phyloP scores from a whole-genome alignment of 768 basidiomycete species.

The Lactarius pseudohatsudake region DNA sequence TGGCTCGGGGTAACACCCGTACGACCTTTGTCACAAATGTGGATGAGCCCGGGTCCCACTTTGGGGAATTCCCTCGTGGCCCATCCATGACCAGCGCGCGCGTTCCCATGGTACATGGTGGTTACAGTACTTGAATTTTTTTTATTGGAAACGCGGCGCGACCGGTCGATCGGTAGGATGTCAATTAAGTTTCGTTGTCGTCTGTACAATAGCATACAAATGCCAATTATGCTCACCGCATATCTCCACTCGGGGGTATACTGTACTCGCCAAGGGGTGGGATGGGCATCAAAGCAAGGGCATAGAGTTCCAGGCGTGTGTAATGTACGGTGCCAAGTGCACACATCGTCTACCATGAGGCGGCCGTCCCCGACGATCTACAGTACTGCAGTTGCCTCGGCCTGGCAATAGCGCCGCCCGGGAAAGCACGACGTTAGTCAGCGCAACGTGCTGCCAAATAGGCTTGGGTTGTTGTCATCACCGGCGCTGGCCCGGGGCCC shows the following conservation, averaged over 20 bases:
- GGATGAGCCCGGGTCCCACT: not conserved
- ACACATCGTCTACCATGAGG: too few species aligned
- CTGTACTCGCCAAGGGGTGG: not conserved
- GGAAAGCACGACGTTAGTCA: not conserved
- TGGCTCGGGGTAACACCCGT: not conserved
- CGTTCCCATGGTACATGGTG: not conserved
- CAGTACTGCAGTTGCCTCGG: too few species aligned
- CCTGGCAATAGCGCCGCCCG: not conserved
- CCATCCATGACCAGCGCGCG: not conserved
- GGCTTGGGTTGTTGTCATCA: too few species aligned
- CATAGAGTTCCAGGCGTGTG: not conserved
- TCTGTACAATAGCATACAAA: not conserved
- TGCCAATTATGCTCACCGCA: not conserved
- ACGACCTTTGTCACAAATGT: not conserved
- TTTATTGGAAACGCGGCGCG: not conserved
- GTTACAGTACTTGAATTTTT: not conserved
- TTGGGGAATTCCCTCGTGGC: not conserved
- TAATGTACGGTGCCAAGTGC: too few species aligned
- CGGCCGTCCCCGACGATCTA: not conserved
- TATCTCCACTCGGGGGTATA: not conserved
- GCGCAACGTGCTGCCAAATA: not conserved
- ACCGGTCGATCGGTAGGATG: not conserved
- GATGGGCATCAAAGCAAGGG: not conserved
- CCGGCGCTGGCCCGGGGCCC: too few species aligned
- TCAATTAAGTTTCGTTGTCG: not conserved